phyloP scores from a whole-genome alignment of 73 alveolate genomes.

The Paramecium tetraurelia region DNA sequence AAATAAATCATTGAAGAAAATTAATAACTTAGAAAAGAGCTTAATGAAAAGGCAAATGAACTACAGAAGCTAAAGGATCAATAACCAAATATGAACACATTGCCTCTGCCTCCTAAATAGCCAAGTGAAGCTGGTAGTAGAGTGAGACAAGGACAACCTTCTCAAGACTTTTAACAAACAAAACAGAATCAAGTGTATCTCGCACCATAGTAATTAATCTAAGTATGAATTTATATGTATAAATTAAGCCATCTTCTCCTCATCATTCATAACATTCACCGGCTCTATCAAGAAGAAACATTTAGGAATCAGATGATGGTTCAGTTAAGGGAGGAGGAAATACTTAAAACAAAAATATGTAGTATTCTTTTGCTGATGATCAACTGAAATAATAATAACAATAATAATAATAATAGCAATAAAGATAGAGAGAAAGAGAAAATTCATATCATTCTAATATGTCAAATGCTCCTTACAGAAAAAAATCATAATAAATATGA shows the following conservation, averaged over 20 bases:
- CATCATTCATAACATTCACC: constrained; percentile 19
- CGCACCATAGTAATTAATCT: not conserved
- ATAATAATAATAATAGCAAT: not conserved
- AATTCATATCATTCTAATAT: not conserved
- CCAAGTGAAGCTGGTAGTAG: constrained; percentile 6
- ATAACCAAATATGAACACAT: not conserved
- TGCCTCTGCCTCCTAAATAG: not conserved
- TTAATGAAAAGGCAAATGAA: not conserved
- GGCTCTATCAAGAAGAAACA: not conserved
- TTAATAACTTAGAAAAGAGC: not conserved
- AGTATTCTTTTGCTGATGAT: not conserved
- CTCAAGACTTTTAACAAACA: not conserved
- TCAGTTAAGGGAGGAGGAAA: constrained; percentile 6
- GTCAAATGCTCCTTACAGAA: constrained; percentile 6
- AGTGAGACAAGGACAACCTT: not conserved
- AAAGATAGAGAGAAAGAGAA: not conserved
- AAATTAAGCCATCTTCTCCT: not conserved
- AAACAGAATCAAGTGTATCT: not conserved
- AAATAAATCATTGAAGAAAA: not conserved
- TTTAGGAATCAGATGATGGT: not conserved
- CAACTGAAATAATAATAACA: not conserved
- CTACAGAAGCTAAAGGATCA: not conserved
- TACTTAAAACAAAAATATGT: not conserved
- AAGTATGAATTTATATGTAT: not conserved
- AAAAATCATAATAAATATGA: not conserved